These are phyloP conservation scores for Telfairia occidentalis DNA, from an alignment of 331 rosid species.

Conservation along the genomic window DNA sequence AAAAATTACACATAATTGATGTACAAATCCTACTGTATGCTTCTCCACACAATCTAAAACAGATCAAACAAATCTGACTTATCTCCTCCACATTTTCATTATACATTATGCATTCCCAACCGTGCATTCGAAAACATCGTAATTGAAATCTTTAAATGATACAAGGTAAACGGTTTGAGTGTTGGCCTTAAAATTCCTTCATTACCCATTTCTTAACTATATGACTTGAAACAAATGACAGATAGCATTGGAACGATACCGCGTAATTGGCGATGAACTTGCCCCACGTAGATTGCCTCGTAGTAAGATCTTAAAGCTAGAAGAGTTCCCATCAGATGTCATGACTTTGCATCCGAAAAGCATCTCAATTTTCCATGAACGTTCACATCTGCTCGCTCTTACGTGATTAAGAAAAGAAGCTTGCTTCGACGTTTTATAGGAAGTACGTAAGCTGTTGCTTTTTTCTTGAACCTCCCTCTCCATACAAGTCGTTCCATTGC, in stretches of 20 bases:
- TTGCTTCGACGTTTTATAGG: constrained; percentile 32
- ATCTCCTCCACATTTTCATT: constrained; percentile 24
- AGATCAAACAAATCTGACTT: constrained; percentile 21
- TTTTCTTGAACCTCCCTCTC: constrained; percentile 97
- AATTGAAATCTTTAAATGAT: constrained; percentile 13
- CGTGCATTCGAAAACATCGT: constrained; percentile 23
- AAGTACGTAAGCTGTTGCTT: constrained; percentile 85
- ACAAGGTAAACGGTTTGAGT: constrained; percentile 9
- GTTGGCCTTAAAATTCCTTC: constrained; percentile 13
- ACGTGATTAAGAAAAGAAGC: constrained; percentile 11
- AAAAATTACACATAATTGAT: constrained; percentile 21
- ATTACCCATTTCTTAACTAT: constrained; percentile 24
- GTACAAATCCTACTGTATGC: constrained; percentile 28
- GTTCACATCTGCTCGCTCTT: constrained; percentile 10
- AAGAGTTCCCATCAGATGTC: neutral
- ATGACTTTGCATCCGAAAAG: neutral
- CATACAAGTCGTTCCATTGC: constrained; percentile 86
- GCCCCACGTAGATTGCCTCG: neutral
- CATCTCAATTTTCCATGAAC: constrained; percentile 12
- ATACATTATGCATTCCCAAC: constrained; percentile 24
- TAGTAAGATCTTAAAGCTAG: neutral
- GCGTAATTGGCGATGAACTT: neutral
- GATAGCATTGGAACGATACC: neutral
- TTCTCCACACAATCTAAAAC: constrained; percentile 20
- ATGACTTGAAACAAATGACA: constrained; percentile 17